Base-by-base conservation (phyloP, 805 yeast genomes). In the Candida rishiriensis region DNA sequence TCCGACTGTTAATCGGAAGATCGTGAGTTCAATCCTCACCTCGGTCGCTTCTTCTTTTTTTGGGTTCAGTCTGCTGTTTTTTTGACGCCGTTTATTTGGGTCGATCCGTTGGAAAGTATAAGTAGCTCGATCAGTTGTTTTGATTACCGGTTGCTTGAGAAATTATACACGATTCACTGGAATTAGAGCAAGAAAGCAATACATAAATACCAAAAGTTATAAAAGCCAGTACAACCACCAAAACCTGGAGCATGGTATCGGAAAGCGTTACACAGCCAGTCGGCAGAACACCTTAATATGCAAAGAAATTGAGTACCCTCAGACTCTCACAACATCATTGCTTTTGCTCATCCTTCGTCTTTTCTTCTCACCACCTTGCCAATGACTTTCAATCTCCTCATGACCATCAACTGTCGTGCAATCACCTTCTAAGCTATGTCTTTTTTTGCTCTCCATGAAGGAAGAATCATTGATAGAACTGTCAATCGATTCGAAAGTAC, bases 11-110 rank as follows among this genome's bases (percentile, higher is more conserved):
- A 38, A 43, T 43, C 46, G 46, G 42, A 38, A 43, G 46, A 43
- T 43, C 46, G 46, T 43, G 46, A 43, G 46, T 43, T 43, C 46
- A 33, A 38, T 43, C 42, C 44, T 41, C 44, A 41, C 44, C 44
- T 29, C 17, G 44, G 44, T 38, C 46, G 41, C 28, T 39, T 42
- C 18, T 38, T 36, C 32, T 29, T 42, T 29, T 38, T 41, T 11
- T 17, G 29, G 6, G 31, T 32, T 16, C 11, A 29, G 31, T 29
- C 12, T 10, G 12, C 12, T 29, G 12, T 29, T 29, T 29, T 29
- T 29, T 29, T 10, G 31, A 29, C n/a, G n/a, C n/a, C n/a, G n/a
- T n/a, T 21, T 21, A 21, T 21, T 21, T 21, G 26, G 7, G 26
- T 21, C 7, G 4, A 5, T 21, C 26, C 7, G 26, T 21, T 21